These are phyloP conservation scores for Xylaria acuta DNA, from an alignment of 495 filamentous ascomycete species.

Conservation along the genomic window DNA sequence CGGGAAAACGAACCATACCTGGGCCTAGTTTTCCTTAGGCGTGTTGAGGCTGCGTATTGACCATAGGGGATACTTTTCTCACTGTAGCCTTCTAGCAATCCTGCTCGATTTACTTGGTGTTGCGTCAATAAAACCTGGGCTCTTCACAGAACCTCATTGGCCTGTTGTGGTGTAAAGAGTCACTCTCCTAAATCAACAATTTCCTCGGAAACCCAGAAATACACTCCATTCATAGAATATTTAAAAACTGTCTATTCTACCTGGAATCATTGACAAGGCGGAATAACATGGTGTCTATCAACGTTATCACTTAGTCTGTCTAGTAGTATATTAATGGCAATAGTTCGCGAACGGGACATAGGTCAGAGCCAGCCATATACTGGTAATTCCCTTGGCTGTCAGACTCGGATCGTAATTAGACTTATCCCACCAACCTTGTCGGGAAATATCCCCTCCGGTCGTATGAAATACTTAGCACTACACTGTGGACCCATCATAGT, in stretches of 20 bases:
- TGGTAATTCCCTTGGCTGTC: background rate
- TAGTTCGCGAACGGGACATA: background rate
- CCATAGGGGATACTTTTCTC: background rate
- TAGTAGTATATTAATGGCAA: background rate
- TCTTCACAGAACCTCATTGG: background rate
- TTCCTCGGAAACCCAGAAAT: background rate
- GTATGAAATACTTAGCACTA: background rate
- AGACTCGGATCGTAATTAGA: background rate
- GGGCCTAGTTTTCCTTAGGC: background rate
- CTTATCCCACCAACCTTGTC: background rate
- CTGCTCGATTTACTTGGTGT: background rate
- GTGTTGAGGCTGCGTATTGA: background rate
- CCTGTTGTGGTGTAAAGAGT: background rate
- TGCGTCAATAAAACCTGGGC: background rate
- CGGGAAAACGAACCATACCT: background rate
- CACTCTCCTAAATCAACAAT: background rate
- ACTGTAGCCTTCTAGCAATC: background rate
- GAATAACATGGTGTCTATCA: background rate
- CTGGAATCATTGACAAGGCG: background rate
- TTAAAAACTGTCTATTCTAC: background rate
- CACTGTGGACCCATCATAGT: background rate
- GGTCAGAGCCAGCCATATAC: background rate
- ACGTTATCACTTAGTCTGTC: too few relatives aligned
- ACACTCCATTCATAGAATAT: background rate
- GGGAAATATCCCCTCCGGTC: too few relatives aligned